phyloP scores from a whole-genome alignment of 768 basidiomycete genomes.

The Suillus lakei region DNA sequence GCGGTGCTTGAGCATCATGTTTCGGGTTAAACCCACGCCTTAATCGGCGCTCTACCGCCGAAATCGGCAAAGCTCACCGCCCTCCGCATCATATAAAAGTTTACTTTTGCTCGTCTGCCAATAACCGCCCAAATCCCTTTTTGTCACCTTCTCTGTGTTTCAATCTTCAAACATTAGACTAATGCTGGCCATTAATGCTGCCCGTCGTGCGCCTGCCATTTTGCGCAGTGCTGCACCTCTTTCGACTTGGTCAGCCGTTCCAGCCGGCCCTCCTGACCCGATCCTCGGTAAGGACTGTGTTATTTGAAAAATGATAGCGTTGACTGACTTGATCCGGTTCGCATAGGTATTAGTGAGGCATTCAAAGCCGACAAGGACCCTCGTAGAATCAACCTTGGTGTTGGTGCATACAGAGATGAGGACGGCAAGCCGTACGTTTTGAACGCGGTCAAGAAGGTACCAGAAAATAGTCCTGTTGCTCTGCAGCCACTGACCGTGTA shows the following conservation, averaged over 20 bases:
- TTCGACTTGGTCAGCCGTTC: constrained; percentile 83
- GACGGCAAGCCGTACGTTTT: constrained; percentile 95
- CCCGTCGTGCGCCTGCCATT: constrained; percentile 54
- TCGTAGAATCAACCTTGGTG: constrained; percentile 96
- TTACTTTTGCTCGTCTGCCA: constrained; percentile 1
- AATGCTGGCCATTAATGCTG: constrained; percentile 50
- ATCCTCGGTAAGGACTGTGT: constrained; percentile 71
- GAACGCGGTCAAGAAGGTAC: constrained; percentile 84
- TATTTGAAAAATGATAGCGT: not conserved
- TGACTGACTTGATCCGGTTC: constrained; percentile 16
- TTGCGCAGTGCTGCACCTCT: constrained; percentile 45
- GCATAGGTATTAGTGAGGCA: constrained; percentile 86
- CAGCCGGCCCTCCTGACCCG: constrained; percentile 89
- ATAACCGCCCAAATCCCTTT: constrained; percentile 20
- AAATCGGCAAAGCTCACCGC: constrained; percentile 17
- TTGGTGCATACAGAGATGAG: constrained; percentile 94
- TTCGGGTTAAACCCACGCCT: constrained; percentile 10
- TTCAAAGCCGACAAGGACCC: constrained; percentile 95
- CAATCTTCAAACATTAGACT: constrained; percentile 37
- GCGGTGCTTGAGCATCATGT: constrained; percentile 6
- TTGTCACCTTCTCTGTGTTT: constrained; percentile 27
- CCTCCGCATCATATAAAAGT: not conserved
- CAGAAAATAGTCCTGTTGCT: constrained; percentile 10
- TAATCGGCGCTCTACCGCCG: constrained; percentile 21
- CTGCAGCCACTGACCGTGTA: constrained; percentile 3